These are phyloP conservation scores for Xerophyta viscosa DNA, from an alignment of 106 monocot species.

Conservation along the genomic window DNA sequence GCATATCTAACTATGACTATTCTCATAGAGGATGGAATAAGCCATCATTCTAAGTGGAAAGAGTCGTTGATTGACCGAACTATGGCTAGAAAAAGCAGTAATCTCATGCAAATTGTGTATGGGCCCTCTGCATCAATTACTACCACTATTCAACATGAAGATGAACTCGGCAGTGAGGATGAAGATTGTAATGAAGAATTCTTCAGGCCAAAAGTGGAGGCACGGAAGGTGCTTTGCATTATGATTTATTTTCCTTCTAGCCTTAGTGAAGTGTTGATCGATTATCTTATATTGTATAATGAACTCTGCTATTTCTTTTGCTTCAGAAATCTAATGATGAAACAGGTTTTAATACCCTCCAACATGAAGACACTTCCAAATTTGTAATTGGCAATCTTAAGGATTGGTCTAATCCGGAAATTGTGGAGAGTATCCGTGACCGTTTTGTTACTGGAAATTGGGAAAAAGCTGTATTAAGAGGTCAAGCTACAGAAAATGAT, in stretches of 20 bases:
- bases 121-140: slow-evolving; percentile 30
- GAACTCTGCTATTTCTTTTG: neutral
- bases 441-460: slow-evolving; percentile 94
- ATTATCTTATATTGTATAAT: no score
- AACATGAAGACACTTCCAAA: slow-evolving; percentile 77
- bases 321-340: slow-evolving; percentile 44
- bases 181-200: slow-evolving; percentile 76
- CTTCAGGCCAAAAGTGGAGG: slow-evolving; percentile 70
- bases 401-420: slow-evolving; percentile 74
- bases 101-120: slow-evolving; percentile 91
- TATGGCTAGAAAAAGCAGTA: slow-evolving; percentile 35
- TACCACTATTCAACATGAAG: slow-evolving; percentile 4
- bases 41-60: slow-evolving; percentile 79
- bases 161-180: slow-evolving; percentile 33
- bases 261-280: neutral
- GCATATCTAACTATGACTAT: no score
- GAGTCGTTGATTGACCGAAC: slow-evolving; percentile 58
- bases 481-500: slow-evolving; percentile 36
- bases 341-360: slow-evolving; percentile 24
- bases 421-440: slow-evolving; percentile 61
- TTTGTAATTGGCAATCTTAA: slow-evolving; percentile 31
- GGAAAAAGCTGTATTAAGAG: slow-evolving; percentile 68
- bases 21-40: slow-evolving; percentile 38
- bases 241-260: neutral
- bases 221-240: slow-evolving; percentile 64